Evolutionary conservation across 768 basidiomycete species (phyloP).

Genomic region (Phanerodontia chrysosporium): DNA sequence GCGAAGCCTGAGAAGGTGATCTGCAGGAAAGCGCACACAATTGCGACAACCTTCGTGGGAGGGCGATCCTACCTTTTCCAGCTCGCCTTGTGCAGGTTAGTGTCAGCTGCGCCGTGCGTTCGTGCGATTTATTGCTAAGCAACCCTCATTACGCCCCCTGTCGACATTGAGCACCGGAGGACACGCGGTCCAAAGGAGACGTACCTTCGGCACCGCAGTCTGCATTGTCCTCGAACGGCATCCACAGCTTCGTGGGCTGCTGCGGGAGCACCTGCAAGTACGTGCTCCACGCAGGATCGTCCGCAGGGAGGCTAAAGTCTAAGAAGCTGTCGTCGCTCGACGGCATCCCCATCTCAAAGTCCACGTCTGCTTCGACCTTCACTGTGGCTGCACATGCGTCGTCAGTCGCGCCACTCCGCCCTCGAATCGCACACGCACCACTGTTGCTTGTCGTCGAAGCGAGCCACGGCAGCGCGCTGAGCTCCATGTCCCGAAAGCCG

Average conservation of each 20-base stretch:
- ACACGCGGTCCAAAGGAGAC: neutral
- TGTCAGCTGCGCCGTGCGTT: neutral
- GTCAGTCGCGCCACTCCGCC: neutral
- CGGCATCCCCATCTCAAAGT: neutral
- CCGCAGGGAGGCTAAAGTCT: neutral
- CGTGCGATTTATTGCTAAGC: neutral
- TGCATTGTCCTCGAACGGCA: neutral
- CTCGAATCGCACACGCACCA: neutral
- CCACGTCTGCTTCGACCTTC: neutral
- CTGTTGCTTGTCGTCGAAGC: conserved; percentile 1
- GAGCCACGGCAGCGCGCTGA: conserved; percentile 20
- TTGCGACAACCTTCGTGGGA: neutral
- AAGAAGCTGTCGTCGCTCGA: neutral
- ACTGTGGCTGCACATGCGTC: neutral
- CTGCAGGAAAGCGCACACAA: neutral
- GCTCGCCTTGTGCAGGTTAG: neutral
- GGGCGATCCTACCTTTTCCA: neutral
- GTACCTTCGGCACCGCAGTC: neutral
- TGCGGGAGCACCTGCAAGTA: neutral
- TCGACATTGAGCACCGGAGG: too few species aligned
- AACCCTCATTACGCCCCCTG: neutral
- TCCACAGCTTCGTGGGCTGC: neutral
- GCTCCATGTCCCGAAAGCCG: conserved; percentile 17
- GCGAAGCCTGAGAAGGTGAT: conserved; percentile 4
- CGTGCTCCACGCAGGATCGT: neutral